A percentile compares a stretch with the other conserved stretches of the same genome.
These are phyloP conservation scores for Ceriops zippeliana DNA, from an alignment of 345 rosid species.

Conservation along the genomic window DNA sequence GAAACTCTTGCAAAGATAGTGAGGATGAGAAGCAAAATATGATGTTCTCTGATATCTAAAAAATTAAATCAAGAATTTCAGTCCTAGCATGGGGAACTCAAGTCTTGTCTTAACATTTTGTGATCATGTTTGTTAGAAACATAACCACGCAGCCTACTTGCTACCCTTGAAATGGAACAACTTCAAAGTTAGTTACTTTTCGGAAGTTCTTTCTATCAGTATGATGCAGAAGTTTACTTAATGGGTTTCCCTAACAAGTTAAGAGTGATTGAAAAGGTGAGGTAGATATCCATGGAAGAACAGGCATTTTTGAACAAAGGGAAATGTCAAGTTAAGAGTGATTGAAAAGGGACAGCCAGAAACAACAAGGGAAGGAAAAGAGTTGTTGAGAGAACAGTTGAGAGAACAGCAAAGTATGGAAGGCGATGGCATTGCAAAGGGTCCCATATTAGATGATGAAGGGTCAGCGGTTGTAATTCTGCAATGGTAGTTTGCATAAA, in stretches of 20 bases:
- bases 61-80: no score
- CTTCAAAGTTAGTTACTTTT: not conserved
- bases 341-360: slow-evolving; percentile 3
- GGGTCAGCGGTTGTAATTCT: not conserved
- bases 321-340: no score
- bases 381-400: slow-evolving; percentile 21
- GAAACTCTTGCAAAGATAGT: slow-evolving; percentile 85
- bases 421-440: not conserved
- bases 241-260: no score
- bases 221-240: no score
- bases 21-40: slow-evolving; percentile 88
- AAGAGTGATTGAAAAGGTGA: not conserved
- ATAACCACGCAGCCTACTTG: slow-evolving; percentile 1
- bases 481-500: not conserved
- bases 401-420: slow-evolving; percentile 6
- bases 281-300: not conserved
- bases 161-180: not conserved
- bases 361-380: slow-evolving; percentile 3
- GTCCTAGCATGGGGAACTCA: slow-evolving; percentile 8
- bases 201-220: not conserved
- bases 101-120: slow-evolving; percentile 30
- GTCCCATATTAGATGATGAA: no score
- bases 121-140: slow-evolving; percentile 12
- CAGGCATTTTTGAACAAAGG: not conserved
- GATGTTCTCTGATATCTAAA: slow-evolving; percentile 8